A percentile compares a stretch with the other conserved stretches of the same genome.
Conservation (phyloP, 768 basidiomycete species). For the Lactifluus echinatus region DNA sequence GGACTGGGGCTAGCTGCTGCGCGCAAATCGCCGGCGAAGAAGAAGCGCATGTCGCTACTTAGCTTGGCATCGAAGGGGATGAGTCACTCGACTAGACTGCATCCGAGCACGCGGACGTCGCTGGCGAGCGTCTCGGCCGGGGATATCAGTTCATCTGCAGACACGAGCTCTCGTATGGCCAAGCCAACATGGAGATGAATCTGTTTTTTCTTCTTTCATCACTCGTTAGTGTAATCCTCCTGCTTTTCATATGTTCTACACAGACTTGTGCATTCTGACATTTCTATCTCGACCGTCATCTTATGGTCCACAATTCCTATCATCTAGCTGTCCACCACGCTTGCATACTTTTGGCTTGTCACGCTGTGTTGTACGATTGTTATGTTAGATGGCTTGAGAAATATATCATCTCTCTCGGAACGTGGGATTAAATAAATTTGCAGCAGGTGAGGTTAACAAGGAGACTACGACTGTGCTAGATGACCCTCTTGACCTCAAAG, state of each 20-base stretch:
- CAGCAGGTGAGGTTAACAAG: background rate
- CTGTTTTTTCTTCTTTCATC: background rate
- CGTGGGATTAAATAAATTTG: constrained; percentile 1
- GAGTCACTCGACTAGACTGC: constrained; percentile 25
- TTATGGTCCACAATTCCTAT: background rate
- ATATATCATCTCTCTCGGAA: background rate
- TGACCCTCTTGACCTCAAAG: constrained; percentile 87
- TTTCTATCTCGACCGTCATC: constrained; percentile 2
- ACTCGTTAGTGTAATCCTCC: constrained; percentile 1
- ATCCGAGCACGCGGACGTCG: constrained; percentile 18
- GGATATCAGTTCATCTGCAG: constrained; percentile 41
- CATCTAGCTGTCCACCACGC: constrained; percentile 11
- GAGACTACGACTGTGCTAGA: constrained; percentile 34
- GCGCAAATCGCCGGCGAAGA: constrained; percentile 48
- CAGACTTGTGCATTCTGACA: constrained; percentile 1
- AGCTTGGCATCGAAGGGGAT: constrained; percentile 26
- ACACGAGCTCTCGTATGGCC: constrained; percentile 22
- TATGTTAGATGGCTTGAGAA: background rate
- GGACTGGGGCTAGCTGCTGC: constrained; percentile 13
- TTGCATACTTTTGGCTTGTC: constrained; percentile 2
- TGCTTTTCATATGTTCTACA: background rate
- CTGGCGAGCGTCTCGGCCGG: constrained; percentile 33
- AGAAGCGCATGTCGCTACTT: constrained; percentile 53
- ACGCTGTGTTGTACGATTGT: constrained; percentile 17
- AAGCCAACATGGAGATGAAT: constrained; percentile 54